These are phyloP conservation scores for Penicillium hordei DNA, from an alignment of 2,329 filamentous ascomycete species.

Conservation along the genomic window DNA sequence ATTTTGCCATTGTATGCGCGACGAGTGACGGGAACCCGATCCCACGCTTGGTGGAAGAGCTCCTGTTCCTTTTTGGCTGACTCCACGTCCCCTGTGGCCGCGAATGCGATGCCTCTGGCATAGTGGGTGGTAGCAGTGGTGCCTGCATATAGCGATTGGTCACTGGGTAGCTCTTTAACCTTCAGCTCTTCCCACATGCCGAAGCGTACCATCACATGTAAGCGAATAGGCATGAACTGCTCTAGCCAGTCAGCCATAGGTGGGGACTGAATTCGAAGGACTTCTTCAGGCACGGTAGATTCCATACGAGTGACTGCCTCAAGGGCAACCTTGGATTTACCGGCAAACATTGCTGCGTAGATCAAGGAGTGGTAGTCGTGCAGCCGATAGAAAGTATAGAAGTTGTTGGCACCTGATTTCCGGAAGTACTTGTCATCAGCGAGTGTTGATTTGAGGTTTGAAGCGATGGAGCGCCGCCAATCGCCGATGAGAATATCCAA, in stretches of 20 bases:
- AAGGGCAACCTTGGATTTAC: conserved; percentile 61
- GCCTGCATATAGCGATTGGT: conserved; percentile 62
- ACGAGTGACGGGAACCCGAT: conserved; percentile 57
- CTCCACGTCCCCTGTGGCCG: conserved; percentile 55
- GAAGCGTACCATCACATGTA: conserved; percentile 70
- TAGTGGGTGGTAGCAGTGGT: conserved; percentile 68
- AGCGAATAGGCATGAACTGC: conserved; percentile 62
- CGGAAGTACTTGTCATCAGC: conserved; percentile 66
- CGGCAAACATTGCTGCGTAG: conserved; percentile 74
- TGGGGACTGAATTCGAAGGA: conserved; percentile 64
- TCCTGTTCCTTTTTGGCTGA: conserved; percentile 53
- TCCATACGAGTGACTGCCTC: conserved; percentile 61
- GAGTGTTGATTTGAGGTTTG: conserved; percentile 63
- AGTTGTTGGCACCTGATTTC: conserved; percentile 60
- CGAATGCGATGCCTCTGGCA: conserved; percentile 64
- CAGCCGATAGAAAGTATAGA: conserved; percentile 71
- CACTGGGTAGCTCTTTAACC: conserved; percentile 55
- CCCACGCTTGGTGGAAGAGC: conserved; percentile 53
- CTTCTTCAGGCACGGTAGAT: conserved; percentile 58
- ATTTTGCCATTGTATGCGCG: conserved; percentile 68
- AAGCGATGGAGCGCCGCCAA: conserved; percentile 63
- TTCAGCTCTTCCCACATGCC: conserved; percentile 68
- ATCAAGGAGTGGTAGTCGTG: conserved; percentile 72
- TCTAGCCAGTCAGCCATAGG: conserved; percentile 80
- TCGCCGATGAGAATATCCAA: conserved; percentile 70